A percentile compares a stretch with the other conserved stretches of the same genome.
Conservation (phyloP, 1,139 yeast genomes). For the Debaryomyces psychrophilus region DNA sequence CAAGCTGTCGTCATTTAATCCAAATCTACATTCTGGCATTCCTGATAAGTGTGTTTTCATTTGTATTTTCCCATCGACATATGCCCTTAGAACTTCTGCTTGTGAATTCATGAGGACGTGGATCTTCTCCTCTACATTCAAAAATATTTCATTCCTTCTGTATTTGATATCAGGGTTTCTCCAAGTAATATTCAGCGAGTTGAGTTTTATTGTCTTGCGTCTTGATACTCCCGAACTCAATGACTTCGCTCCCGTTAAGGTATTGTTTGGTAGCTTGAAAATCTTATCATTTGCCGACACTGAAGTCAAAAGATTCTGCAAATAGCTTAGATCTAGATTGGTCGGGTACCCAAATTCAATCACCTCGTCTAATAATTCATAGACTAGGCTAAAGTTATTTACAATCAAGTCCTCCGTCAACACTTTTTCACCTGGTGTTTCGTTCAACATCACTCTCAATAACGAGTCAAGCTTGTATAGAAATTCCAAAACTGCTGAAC, state of each 20-base stretch:
- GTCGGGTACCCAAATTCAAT: slow-evolving; percentile 85
- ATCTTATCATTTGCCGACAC: slow-evolving; percentile 26
- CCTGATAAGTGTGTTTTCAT: slow-evolving; percentile 79
- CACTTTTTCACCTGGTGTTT: slow-evolving; percentile 13
- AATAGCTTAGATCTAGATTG: slow-evolving; percentile 56
- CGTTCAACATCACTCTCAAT: slow-evolving; percentile 28
- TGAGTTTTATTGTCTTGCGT: slow-evolving; percentile 12
- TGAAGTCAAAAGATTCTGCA: slow-evolving; percentile 31
- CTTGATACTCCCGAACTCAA: slow-evolving; percentile 10
- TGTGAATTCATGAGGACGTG: slow-evolving; percentile 65
- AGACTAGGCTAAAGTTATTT: slow-evolving; percentile 65
- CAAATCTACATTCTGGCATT: slow-evolving; percentile 68
- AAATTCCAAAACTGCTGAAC: slow-evolving; percentile 78
- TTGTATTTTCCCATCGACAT: slow-evolving; percentile 75
- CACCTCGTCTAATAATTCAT: slow-evolving; percentile 78
- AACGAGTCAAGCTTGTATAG: slow-evolving; percentile 62
- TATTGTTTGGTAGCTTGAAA: slow-evolving; percentile 22
- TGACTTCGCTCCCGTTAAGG: slow-evolving; percentile 16
- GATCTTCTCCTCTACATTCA: slow-evolving; percentile 77
- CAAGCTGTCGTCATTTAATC: slow-evolving; percentile 52
- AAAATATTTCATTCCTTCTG: slow-evolving; percentile 77
- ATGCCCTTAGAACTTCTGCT: slow-evolving; percentile 66
- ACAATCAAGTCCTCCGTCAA: slow-evolving; percentile 35
- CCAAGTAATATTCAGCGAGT: slow-evolving; percentile 54
- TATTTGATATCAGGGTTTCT: slow-evolving; percentile 72